These are phyloP conservation scores for Phytophthora meadii DNA, from an alignment of 352 stramenopile species.

Conservation along the genomic window DNA sequence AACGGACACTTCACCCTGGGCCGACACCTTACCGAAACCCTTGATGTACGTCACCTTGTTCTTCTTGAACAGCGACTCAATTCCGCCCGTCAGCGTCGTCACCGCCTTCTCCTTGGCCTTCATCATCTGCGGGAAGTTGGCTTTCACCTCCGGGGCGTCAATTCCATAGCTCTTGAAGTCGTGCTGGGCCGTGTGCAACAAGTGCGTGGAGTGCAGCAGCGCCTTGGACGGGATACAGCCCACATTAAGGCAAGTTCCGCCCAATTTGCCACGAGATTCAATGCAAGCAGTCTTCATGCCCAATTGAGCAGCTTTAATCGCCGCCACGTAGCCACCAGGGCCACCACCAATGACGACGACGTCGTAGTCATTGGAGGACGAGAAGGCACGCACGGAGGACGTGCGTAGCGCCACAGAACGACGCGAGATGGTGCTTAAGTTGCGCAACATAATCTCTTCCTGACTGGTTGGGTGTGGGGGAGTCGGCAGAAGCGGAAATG, in stretches of 20 bases:
- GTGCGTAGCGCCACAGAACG: constrained; percentile 51
- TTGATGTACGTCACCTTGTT: constrained; percentile 99
- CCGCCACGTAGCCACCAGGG: constrained; percentile 98
- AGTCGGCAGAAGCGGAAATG: constrained; percentile 25
- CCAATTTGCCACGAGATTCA: constrained; percentile 95
- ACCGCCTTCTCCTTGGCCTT: constrained; percentile 96
- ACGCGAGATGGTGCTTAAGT: constrained; percentile 31
- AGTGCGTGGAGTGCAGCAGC: constrained; percentile 95
- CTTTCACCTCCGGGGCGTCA: constrained; percentile 84
- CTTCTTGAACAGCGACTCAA: constrained; percentile 99
- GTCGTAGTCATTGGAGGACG: constrained; percentile 68
- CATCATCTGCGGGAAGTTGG: constrained; percentile 98
- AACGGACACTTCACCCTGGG: constrained; percentile 93
- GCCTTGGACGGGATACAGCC: constrained; percentile 99
- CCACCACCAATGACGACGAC: constrained; percentile 95
- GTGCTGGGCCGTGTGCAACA: constrained; percentile 97
- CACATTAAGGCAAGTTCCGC: constrained; percentile 99
- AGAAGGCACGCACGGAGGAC: constrained; percentile 55
- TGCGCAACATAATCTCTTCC: constrained; percentile 29
- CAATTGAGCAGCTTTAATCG: constrained; percentile 98
- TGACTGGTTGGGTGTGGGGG: constrained; percentile 11
- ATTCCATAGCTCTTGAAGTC: constrained; percentile 98
- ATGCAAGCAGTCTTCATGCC: constrained; percentile 98
- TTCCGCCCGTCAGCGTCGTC: constrained; percentile 94
- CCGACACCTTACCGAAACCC: constrained; percentile 94